Conservation (phyloP, 177 flowering plant genomes). For the Telopea speciosissima region DNA sequence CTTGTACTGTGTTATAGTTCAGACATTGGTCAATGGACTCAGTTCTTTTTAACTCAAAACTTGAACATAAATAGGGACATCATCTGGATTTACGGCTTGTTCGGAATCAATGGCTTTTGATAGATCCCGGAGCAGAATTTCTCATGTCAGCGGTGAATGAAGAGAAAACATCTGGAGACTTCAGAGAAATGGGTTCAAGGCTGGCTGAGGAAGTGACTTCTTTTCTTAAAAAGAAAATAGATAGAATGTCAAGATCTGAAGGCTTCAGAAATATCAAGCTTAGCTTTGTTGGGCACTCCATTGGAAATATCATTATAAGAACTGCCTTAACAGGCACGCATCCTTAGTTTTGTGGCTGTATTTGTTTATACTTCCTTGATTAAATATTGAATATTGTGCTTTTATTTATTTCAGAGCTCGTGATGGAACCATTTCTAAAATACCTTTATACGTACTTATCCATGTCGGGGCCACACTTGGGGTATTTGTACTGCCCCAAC, state of each 20-base stretch:
- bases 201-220: slow-evolving; percentile 85
- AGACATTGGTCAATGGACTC: slow-evolving; percentile 5
- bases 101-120: slow-evolving; percentile 94
- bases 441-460: slow-evolving; percentile 84
- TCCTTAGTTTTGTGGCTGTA: slow-evolving; percentile 1
- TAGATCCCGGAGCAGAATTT: slow-evolving; percentile 88
- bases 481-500: slow-evolving; percentile 92
- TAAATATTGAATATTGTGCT: slow-evolving; percentile 2
- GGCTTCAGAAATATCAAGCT: slow-evolving; percentile 58
- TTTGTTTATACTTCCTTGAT: not conserved
- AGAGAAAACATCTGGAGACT: slow-evolving; percentile 89
- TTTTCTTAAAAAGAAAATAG: slow-evolving; percentile 84
- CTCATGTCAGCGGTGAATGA: slow-evolving; percentile 94
- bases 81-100: slow-evolving; percentile 97
- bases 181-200: slow-evolving; percentile 90
- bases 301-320: slow-evolving; percentile 87
- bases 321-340: slow-evolving; percentile 76
- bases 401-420: slow-evolving; percentile 49
- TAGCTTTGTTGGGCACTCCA: slow-evolving; percentile 98
- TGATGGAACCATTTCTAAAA: slow-evolving; percentile 78
- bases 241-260: slow-evolving; percentile 71
- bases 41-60: slow-evolving; percentile 7
- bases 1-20: not conserved
- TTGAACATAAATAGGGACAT: slow-evolving; percentile 60
- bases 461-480: slow-evolving; percentile 96